Evolutionary conservation across 139 green algal species (phyloP).

Genomic region (Ettlia oleoabundans): DNA sequence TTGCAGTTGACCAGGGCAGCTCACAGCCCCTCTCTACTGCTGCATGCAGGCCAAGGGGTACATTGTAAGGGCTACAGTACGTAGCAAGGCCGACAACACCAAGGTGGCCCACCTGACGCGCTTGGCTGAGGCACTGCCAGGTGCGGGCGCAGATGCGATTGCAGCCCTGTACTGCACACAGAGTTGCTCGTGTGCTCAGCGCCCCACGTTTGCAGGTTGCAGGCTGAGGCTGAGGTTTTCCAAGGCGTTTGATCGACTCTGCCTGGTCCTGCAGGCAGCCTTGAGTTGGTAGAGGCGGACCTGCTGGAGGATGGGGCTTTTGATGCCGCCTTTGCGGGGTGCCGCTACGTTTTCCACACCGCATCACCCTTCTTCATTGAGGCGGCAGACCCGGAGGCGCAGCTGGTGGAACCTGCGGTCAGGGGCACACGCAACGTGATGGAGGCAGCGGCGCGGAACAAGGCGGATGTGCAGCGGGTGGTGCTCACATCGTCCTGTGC

Average conservation of each 20-base stretch:
- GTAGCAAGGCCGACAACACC: constrained; percentile 2
- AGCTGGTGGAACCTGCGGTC: constrained; percentile 70
- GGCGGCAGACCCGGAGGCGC: constrained; percentile 44
- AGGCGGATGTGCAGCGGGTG: constrained; percentile 57
- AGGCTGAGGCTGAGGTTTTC: too few species aligned
- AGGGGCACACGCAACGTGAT: constrained; percentile 64
- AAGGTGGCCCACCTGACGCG: constrained; percentile 32
- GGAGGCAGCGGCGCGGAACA: constrained; percentile 49
- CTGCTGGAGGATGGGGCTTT: constrained; percentile 54
- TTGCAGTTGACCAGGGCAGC: too few species aligned
- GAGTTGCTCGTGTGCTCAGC: too few species aligned
- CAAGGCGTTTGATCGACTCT: too few species aligned
- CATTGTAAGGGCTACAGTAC: constrained; percentile 54
- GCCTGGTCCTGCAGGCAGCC: constrained; percentile 33
- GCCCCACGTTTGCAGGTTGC: too few species aligned
- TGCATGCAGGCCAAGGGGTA: constrained; percentile 49
- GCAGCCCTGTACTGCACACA: too few species aligned
- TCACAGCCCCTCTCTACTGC: too few species aligned
- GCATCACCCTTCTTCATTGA: constrained; percentile 77
- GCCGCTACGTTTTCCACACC: constrained; percentile 78
- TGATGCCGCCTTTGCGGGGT: constrained; percentile 44
- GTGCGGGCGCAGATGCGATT: too few species aligned
- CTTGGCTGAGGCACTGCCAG: constrained; percentile 48
- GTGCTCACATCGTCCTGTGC: constrained; percentile 70
- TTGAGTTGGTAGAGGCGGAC: constrained; percentile 60